These are phyloP conservation scores for Phlyctochytrium arcticum DNA, from an alignment of 192 early-diverging fungal species.

Conservation along the genomic window DNA sequence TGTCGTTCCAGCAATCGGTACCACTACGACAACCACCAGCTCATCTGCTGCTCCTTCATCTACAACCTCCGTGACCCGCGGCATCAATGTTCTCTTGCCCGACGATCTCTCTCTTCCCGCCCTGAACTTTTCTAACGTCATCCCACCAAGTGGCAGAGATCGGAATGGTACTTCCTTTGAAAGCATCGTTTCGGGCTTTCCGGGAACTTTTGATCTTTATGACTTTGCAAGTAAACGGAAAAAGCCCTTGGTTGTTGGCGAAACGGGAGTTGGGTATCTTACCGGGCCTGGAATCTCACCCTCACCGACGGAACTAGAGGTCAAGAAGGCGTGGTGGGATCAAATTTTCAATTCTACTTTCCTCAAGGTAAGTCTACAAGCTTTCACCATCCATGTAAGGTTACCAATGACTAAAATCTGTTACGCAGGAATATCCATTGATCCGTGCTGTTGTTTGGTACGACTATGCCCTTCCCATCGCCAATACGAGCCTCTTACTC, in stretches of 20 bases:
- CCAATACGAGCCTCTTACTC: background rate
- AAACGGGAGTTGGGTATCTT: conserved; percentile 31
- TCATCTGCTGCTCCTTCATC: background rate
- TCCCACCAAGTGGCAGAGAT: conserved; percentile 1
- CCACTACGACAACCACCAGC: background rate
- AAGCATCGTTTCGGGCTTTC: background rate
- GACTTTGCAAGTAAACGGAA: conserved; percentile 12
- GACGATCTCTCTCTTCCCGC: background rate
- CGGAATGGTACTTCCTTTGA: conserved; percentile 9
- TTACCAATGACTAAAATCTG: no score
- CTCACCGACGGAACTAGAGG: conserved; percentile 21
- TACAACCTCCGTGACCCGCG: background rate
- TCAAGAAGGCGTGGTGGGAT: conserved; percentile 33
- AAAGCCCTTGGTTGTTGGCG: conserved; percentile 31
- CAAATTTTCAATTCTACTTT: conserved; percentile 18
- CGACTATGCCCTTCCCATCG: conserved; percentile 8
- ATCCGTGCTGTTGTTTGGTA: conserved; percentile 25
- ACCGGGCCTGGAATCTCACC: background rate
- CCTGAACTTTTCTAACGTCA: background rate
- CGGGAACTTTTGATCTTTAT: conserved; percentile 17
- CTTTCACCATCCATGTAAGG: no score
- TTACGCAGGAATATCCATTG: conserved; percentile 12
- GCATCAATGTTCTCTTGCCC: background rate
- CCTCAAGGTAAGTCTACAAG: conserved; percentile 5
- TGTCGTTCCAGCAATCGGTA: background rate